Conservation (phyloP, 306 rosid genomes). For the Casuarina cunninghamiana region DNA sequence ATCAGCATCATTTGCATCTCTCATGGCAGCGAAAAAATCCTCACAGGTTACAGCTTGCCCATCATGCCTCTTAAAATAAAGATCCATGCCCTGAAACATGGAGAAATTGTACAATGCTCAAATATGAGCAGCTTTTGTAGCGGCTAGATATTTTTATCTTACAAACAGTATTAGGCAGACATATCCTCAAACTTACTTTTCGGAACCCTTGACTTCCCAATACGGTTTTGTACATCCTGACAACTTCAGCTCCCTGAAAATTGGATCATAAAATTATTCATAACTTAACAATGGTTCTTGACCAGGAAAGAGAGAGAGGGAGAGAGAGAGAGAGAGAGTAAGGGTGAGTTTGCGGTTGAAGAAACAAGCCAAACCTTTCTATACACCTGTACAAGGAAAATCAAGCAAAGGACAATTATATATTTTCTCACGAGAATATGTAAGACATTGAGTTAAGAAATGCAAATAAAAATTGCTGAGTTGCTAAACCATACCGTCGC, state of each 20-base stretch:
- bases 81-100: slow-evolving; percentile 91
- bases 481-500: slow-evolving; percentile 74
- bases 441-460: background rate
- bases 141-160: slow-evolving; percentile 8
- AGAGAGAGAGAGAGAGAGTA: slow-evolving; percentile 32
- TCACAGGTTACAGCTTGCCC: slow-evolving; percentile 99
- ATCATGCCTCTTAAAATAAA: slow-evolving; percentile 94
- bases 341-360: background rate
- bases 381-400: slow-evolving; percentile 72
- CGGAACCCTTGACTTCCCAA: slow-evolving; percentile 91
- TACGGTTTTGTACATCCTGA: slow-evolving; percentile 97
- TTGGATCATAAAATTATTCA: slow-evolving; percentile 30
- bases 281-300: background rate
- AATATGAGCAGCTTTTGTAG: slow-evolving; percentile 10
- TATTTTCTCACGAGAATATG: slow-evolving; percentile 18
- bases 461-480: slow-evolving; percentile 12
- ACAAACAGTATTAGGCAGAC: slow-evolving; percentile 20
- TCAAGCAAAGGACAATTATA: slow-evolving; percentile 34
- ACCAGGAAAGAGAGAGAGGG: background rate
- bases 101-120: slow-evolving; percentile 21
- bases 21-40: slow-evolving; percentile 94
- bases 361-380: slow-evolving; percentile 70
- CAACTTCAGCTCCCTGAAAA: slow-evolving; percentile 98
- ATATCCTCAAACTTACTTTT: slow-evolving; percentile 55
- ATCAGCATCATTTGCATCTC: slow-evolving; percentile 88